Percentiles rank a stretch among this genome's conserved stretches.
phyloP scores from a whole-genome alignment of 352 stramenopile species.

The Phytopythium aichiense region DNA sequence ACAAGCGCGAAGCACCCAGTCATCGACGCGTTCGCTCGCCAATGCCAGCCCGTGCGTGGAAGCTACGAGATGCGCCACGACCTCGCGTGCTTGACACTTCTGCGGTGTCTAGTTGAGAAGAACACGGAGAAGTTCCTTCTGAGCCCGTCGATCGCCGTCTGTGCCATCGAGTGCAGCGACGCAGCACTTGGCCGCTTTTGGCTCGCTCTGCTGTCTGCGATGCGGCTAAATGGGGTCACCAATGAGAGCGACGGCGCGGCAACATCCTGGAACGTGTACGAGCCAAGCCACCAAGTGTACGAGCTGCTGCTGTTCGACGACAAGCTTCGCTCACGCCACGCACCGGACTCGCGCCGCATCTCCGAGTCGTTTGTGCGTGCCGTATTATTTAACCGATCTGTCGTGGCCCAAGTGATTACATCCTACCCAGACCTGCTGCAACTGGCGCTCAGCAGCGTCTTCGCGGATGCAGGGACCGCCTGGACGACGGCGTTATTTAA shows the following conservation, averaged over 20 bases:
- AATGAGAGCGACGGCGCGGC: constrained; percentile 11
- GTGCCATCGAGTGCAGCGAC: constrained; percentile 55
- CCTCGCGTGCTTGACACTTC: constrained; percentile 60
- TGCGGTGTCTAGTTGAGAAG: constrained; percentile 68
- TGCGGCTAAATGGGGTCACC: constrained; percentile 7
- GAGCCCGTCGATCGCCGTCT: constrained; percentile 67
- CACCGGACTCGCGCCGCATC: constrained; percentile 21
- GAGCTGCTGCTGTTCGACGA: constrained; percentile 47
- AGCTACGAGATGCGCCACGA: constrained; percentile 38
- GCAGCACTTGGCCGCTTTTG: constrained; percentile 41
- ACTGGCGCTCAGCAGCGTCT: constrained; percentile 36
- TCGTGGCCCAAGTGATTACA: constrained; percentile 8
- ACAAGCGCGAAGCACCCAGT: constrained; percentile 63
- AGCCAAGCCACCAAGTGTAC: constrained; percentile 44
- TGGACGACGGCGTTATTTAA: constrained; percentile 8
- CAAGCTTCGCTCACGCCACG: constrained; percentile 17
- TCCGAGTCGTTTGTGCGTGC: constrained; percentile 41
- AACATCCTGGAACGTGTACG: constrained; percentile 29
- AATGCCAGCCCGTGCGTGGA: neutral
- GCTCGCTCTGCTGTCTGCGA: constrained; percentile 32
- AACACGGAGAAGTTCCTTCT: constrained; percentile 77
- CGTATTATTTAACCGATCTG: constrained; percentile 22
- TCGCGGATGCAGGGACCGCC: constrained; percentile 16
- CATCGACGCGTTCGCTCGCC: constrained; percentile 49
- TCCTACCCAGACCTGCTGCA: constrained; percentile 20